phyloP scores from a whole-genome alignment of 257 asterid genomes.

The Solanum bukasovii region DNA sequence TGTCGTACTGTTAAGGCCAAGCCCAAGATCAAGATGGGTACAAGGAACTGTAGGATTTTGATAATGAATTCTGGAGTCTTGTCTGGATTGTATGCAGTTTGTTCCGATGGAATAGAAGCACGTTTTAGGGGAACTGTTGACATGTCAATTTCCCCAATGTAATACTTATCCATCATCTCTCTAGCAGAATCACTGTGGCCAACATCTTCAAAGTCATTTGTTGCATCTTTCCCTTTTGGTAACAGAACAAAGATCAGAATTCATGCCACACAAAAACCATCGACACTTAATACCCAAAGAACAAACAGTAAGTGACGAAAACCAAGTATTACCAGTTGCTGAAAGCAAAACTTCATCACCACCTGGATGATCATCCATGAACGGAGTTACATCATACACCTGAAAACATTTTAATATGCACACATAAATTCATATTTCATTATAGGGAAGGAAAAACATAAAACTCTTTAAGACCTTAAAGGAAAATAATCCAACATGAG shows the following conservation, averaged over 20 bases:
- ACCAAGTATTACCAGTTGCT: conserved; percentile 46
- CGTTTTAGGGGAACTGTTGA: conserved; percentile 56
- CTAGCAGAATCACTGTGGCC: conserved; percentile 81
- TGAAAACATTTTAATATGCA: conserved; percentile 1
- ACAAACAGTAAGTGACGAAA: neutral
- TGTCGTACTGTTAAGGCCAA: conserved; percentile 61
- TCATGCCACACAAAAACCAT: neutral
- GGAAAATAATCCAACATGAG: neutral
- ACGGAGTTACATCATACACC: conserved; percentile 90
- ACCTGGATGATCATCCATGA: conserved; percentile 97
- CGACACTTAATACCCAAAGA: neutral
- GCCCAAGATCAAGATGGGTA: conserved; percentile 71
- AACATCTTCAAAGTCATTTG: conserved; percentile 68
- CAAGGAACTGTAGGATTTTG: conserved; percentile 67
- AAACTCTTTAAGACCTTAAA: neutral
- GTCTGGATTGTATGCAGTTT: conserved; percentile 32
- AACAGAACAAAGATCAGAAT: neutral
- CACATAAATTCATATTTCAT: neutral
- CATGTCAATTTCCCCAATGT: conserved; percentile 54
- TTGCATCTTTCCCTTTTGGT: conserved; percentile 73
- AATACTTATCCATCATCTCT: conserved; percentile 54
- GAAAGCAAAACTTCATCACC: conserved; percentile 86
- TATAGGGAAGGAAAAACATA: neutral
- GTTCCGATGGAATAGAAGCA: conserved; percentile 29
- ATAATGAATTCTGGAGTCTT: conserved; percentile 48